Base-by-base conservation (phyloP, 2,329 filamentous ascomycete species). In the Microsporum ferrugineum region DNA sequence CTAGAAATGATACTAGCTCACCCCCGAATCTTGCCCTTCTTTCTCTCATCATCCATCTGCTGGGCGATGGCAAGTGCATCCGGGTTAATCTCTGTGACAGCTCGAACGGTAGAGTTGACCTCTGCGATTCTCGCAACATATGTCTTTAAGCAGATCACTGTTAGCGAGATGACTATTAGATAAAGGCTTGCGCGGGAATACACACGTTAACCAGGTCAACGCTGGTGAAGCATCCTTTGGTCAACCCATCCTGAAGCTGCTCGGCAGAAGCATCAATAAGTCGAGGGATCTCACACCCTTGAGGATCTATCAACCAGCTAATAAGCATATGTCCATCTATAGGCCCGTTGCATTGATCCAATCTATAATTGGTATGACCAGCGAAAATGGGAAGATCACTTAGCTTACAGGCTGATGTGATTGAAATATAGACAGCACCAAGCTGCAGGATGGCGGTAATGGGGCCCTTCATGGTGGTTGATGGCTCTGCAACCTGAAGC, bases 31-130 rank as follows among this genome's bases (percentile, higher is more conserved):
- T 73, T 73, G 33, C 83, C 82, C 1, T 71, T 66, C 12, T 68
- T 67, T 8, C 85, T 78, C 70, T 88, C 84, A 0, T 67, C 68
- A 66, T 89, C 86, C 29, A 82, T 74, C 12, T 75, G 66, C 1
- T 71, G 72, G 3, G 86, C 86, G 59, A 88, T 87, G 31, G 70
- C 65, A 14, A 86, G 71, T 4, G 77, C 77, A 66, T 88, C 85
- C 0, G 85, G 85, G 68, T 88, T 88, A 33, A 84, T 64, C 65
- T 88, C 79, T 0, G 77, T 78, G 14, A 83, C 80, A 63, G 75
- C 75, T 64, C 79, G 78, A 12, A 84, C 68, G 0, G 76, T 79
- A 17, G 69, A 68, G 66, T 84, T 83, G 66, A 83, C 78, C 66
- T 83, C 76, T 4, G 72, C 63, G 56, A 82, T 82, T 17, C 80